These are phyloP conservation scores for Thielaviopsis ethacetica DNA, from an alignment of 2,329 filamentous ascomycete species.

Conservation along the genomic window DNA sequence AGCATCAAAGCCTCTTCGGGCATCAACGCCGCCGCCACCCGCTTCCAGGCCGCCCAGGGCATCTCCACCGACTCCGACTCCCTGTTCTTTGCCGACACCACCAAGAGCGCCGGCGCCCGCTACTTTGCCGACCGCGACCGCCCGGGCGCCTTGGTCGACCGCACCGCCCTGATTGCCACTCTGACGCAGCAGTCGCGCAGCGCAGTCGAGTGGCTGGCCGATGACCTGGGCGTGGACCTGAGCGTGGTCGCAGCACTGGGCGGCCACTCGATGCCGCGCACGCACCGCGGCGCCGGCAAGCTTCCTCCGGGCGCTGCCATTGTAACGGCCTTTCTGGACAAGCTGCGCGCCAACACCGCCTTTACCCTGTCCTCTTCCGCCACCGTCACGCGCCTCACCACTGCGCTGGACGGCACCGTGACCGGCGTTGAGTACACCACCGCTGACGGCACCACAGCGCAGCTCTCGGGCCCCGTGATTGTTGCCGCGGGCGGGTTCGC, in stretches of 20 bases:
- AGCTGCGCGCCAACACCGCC: conserved; percentile 29
- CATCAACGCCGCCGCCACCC: conserved; percentile 45
- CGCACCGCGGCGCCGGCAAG: conserved; percentile 39
- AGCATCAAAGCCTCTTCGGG: conserved; percentile 52
- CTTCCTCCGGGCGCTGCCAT: conserved; percentile 44
- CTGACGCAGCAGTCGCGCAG: conserved; percentile 31
- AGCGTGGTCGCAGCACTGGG: conserved; percentile 41
- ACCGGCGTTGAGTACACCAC: conserved; percentile 34
- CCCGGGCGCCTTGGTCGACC: conserved; percentile 16
- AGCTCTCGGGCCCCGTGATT: conserved; percentile 36
- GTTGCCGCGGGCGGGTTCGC: conserved; percentile 47
- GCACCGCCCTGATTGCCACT: conserved; percentile 29
- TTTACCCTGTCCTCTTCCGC: conserved; percentile 37
- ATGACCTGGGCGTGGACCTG: conserved; percentile 41
- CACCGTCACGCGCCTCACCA: conserved; percentile 35
- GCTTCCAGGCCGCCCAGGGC: conserved; percentile 31
- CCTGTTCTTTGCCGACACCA: conserved; percentile 38
- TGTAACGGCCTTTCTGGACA: conserved; percentile 34
- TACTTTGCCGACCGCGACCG: conserved; percentile 18
- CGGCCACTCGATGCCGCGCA: conserved; percentile 38
- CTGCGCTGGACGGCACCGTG: conserved; percentile 19
- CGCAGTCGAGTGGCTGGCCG: conserved; percentile 39
- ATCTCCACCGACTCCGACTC: conserved; percentile 19
- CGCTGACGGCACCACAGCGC: conserved; percentile 20
- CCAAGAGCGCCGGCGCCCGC: conserved; percentile 35